These are phyloP conservation scores for Conoideocrella luteorostrata DNA, from an alignment of 2,329 filamentous ascomycete genomes.

Conservation along the genomic window DNA sequence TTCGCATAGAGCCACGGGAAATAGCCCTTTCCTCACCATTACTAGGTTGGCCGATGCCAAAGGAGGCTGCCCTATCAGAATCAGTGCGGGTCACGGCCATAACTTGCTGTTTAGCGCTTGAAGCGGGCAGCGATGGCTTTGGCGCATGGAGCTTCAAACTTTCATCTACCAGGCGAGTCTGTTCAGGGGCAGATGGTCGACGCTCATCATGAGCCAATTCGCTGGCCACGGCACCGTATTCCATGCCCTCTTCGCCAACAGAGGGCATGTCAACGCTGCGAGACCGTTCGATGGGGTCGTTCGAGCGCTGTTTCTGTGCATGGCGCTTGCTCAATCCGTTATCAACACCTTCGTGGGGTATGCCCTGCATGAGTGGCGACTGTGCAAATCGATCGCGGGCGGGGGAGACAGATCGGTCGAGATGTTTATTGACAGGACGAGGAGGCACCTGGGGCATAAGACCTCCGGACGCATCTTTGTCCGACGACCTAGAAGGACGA, in stretches of 20 bases:
- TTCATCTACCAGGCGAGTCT: slow-evolving; percentile 71
- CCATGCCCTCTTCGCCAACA: slow-evolving; percentile 81
- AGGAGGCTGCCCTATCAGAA: slow-evolving; percentile 78
- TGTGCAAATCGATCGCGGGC: slow-evolving; percentile 72
- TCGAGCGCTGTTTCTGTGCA: slow-evolving; percentile 23
- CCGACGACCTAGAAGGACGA: slow-evolving; percentile 46
- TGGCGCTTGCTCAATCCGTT: slow-evolving; percentile 29
- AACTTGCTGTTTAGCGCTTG: slow-evolving; percentile 77
- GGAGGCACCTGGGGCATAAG: slow-evolving; percentile 67
- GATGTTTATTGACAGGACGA: slow-evolving; percentile 63
- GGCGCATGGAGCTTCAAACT: slow-evolving; percentile 86
- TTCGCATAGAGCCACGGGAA: slow-evolving; percentile 48
- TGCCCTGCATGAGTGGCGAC: slow-evolving; percentile 75
- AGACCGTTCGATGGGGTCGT: slow-evolving; percentile 51
- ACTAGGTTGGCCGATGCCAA: slow-evolving; percentile 67
- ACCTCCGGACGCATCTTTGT: slow-evolving; percentile 32
- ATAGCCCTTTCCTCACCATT: slow-evolving; percentile 43
- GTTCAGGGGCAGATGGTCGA: slow-evolving; percentile 49
- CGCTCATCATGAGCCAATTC: slow-evolving; percentile 28
- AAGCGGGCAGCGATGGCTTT: slow-evolving; percentile 74
- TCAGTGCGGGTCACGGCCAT: slow-evolving; percentile 83
- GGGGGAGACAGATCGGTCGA: slow-evolving; percentile 72
- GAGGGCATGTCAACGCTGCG: slow-evolving; percentile 77
- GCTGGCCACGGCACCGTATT: slow-evolving; percentile 64
- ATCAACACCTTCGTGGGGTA: slow-evolving; percentile 37